Evolutionary conservation across 2,329 filamentous ascomycete species (phyloP).

Genomic region (Chalaropsis thielavioides): DNA sequence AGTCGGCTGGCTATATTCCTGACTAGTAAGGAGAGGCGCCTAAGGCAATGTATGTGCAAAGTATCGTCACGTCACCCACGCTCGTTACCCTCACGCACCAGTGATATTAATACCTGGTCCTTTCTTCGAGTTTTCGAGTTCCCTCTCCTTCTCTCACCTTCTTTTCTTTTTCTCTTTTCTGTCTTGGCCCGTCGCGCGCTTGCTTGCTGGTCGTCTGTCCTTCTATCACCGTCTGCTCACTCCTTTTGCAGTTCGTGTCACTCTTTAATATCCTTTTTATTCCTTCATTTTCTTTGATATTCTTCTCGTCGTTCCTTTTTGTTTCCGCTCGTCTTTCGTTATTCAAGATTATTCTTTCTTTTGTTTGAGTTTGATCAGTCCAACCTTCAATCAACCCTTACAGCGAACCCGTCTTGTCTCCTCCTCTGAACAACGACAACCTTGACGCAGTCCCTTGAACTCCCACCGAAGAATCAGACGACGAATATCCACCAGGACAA

Average conservation of each 20-base stretch:
- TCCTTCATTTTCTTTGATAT: not conserved
- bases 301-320: conserved; percentile 16
- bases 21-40: not conserved
- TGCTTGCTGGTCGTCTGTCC: not conserved
- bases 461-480: not conserved
- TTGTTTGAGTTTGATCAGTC: not conserved
- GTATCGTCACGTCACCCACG: conserved; percentile 4
- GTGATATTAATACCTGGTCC: conserved; percentile 1
- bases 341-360: not conserved
- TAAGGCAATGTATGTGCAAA: not conserved
- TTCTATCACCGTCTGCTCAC: not conserved
- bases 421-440: not conserved
- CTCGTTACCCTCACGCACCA: not conserved
- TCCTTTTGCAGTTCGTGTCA: not conserved
- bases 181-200: not conserved
- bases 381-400: not conserved
- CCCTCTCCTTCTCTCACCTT: not conserved
- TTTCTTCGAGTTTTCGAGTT: not conserved
- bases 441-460: not conserved
- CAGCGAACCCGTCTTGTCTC: not conserved
- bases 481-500: not conserved
- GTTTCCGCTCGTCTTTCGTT: conserved; percentile 19
- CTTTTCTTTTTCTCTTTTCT: not conserved
- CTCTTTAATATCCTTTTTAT: conserved; percentile 1
- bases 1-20: not conserved